Base-by-base conservation (phyloP, 2,329 filamentous ascomycete species). In the Albophoma yamanashiensis region DNA sequence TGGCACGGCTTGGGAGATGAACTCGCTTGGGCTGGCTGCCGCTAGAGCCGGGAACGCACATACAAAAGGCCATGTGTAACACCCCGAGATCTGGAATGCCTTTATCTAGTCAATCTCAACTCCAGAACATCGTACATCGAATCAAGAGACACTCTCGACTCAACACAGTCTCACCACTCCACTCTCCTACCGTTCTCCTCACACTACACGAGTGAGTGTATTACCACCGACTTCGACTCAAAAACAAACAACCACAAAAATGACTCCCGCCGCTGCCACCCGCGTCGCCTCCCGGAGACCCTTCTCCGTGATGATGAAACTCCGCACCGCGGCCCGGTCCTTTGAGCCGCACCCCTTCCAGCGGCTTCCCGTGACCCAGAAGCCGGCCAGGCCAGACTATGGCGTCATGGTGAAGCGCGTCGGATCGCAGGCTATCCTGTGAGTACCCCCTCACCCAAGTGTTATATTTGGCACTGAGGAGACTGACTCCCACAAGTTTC, bases 301-400 rank as follows among this genome's bases (percentile, higher is more conserved):
- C 25, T 73, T 73, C 65, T 75, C 73, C 61, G 65, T 73, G 45
- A 64, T 73, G 50, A 63, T 62, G 40, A 62, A 67, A n/a, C 67
- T 74, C 65, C 71, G 73, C 59, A 67, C 65, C 42, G 68, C 68
- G 42, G 69, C 67, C 43, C 71, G 71, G 58, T 64, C 68, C 40
- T 68, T 73, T 64, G 73, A 75, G 62, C 52, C 72, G 59, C 73
- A 75, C 58, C 71, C 72, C 59, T 74, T 74, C 55, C 68, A 73
- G 64, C 69, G 73, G 56, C 62, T 72, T 17, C 65, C 72, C 52
- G 58, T 63, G 20, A 63, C 65, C 27, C 68, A 69, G 58, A 64
- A 65, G 61, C 55, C 68, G 15, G 69, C 69, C n/a, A 61, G 59
- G 39, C 66, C 66, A 50, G 70, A 75, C 61, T 75, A 73, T 64